Evolutionary conservation across 148 eudicot species (phyloP).

Genomic region (Amaranthus palmeri): DNA sequence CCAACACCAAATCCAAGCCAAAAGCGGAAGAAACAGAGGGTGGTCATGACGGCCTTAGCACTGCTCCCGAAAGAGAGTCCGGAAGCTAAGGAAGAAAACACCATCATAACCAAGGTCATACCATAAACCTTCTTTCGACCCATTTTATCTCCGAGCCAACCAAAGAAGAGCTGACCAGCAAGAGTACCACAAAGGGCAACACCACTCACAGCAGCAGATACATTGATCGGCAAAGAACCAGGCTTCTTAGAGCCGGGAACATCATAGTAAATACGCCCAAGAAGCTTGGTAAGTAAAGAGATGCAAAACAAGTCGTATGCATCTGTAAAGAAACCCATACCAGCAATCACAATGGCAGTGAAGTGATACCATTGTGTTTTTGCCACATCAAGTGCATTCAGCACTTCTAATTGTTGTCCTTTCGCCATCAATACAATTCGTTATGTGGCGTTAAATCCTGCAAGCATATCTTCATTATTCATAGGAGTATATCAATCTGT

Average conservation of each 20-base stretch:
- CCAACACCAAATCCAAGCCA: slow-evolving; percentile 67
- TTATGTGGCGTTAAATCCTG: too few species aligned
- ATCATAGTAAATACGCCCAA: slow-evolving; percentile 64
- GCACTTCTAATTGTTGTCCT: slow-evolving; percentile 48
- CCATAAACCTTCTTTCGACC: slow-evolving; percentile 64
- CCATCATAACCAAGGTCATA: slow-evolving; percentile 45
- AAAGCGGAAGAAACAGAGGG: slow-evolving; percentile 49
- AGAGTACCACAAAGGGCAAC: slow-evolving; percentile 66
- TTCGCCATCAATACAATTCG: neutral
- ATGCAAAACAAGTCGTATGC: slow-evolving; percentile 71
- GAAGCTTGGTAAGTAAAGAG: slow-evolving; percentile 54
- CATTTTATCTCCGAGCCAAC: slow-evolving; percentile 69
- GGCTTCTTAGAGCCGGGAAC: slow-evolving; percentile 18
- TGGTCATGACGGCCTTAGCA: slow-evolving; percentile 33
- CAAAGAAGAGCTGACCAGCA: slow-evolving; percentile 61
- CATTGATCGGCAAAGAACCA: slow-evolving; percentile 49
- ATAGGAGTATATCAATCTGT: too few species aligned
- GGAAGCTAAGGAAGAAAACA: slow-evolving; percentile 37
- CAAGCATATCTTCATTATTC: too few species aligned
- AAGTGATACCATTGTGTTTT: slow-evolving; percentile 63
- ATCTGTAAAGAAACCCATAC: slow-evolving; percentile 81
- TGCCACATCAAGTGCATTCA: slow-evolving; percentile 62
- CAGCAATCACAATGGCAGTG: slow-evolving; percentile 62
- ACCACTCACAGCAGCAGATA: slow-evolving; percentile 52
- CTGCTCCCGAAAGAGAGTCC: slow-evolving; percentile 47